These are phyloP conservation scores for Kluyveromyces dobzhanskii DNA, from an alignment of 805 yeast genomes.

Conservation along the genomic window DNA sequence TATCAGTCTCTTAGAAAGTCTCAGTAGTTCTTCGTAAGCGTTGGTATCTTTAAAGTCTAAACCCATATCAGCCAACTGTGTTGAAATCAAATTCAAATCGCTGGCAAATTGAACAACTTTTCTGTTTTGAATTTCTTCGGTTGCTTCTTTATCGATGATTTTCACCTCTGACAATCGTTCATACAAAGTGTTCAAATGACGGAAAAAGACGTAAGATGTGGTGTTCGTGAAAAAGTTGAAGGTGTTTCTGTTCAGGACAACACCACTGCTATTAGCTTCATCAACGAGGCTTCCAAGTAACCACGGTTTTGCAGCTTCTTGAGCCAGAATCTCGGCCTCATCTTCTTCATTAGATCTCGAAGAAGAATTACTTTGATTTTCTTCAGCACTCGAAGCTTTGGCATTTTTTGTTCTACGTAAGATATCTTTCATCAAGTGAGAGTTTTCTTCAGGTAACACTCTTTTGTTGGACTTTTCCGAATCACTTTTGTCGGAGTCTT, in stretches of 20 bases:
- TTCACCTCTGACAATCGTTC: slow-evolving; percentile 76
- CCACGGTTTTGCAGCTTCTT: slow-evolving; percentile 29
- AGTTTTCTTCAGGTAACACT: slow-evolving; percentile 25
- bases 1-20: slow-evolving; percentile 64
- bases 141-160: slow-evolving; percentile 55
- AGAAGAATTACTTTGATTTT: slow-evolving; percentile 20
- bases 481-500: slow-evolving; percentile 15
- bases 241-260: slow-evolving; percentile 36
- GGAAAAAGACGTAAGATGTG: slow-evolving; percentile 79
- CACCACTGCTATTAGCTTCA: slow-evolving; percentile 24
- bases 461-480: slow-evolving; percentile 25
- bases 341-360: slow-evolving; percentile 24
- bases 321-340: slow-evolving; percentile 23
- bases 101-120: slow-evolving; percentile 70
- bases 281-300: slow-evolving; percentile 27
- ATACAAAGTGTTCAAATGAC: slow-evolving; percentile 74
- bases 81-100: slow-evolving; percentile 74
- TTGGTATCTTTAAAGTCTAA: slow-evolving; percentile 59
- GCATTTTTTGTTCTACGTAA: slow-evolving; percentile 32
- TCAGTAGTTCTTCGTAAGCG: slow-evolving; percentile 72
- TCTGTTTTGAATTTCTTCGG: slow-evolving; percentile 60
- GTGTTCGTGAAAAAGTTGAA: slow-evolving; percentile 84
- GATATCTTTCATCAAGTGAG: slow-evolving; percentile 52
- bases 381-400: slow-evolving; percentile 16
- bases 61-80: slow-evolving; percentile 75